Base-by-base conservation (phyloP, 257 asterid species). In the Orobanche coerulescens region DNA sequence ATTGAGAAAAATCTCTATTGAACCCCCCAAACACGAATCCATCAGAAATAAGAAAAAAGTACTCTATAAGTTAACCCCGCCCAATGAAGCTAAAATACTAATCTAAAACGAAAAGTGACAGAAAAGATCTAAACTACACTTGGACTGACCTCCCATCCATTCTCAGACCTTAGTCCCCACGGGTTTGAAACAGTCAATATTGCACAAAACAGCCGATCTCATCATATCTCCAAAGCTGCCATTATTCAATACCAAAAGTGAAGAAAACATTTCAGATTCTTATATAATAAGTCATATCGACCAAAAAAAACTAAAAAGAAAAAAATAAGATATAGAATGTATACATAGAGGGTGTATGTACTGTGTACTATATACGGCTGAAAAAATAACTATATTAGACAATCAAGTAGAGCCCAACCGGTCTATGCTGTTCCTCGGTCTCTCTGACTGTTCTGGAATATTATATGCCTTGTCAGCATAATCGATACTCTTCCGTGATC, bases 121-220 rank as follows among this genome's bases (percentile, higher is more conserved):
- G 23, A 50, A 62, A 55, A 64, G 24, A 14, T 34, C 69, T 70
- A 56, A 48, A 55, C 0, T 43, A 72, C 68, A 67, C 66, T 30
- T 33, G 65, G 40, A 70, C 81, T 79, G 61, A 76, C 80, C 80
- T 76, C 80, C 75, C 73, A 73, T 53, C 75, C 74, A 59, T 59
- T 78, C 47, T 85, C 88, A 78, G 77, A 74, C 81, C 76, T 79
- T 82, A 40, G 94, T 78, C 70, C 87, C 84, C 50, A 76, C 80
- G 12, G 98, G 98, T 80, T 86, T 86, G 88, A 92, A 92, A 72
- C 98, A 92, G 78, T 82, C 84, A 61, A 88, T 88, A 74, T 92
- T 88, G 94, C 96, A 84, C 69, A 92, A 77, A 59, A 84, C 96
- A 40, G 98, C 96, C 20, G 98, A 92, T 74, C 76, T 86, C 98